Base-by-base conservation (phyloP, 192 early-diverging fungal species). In the Coemansia sp. region DNA sequence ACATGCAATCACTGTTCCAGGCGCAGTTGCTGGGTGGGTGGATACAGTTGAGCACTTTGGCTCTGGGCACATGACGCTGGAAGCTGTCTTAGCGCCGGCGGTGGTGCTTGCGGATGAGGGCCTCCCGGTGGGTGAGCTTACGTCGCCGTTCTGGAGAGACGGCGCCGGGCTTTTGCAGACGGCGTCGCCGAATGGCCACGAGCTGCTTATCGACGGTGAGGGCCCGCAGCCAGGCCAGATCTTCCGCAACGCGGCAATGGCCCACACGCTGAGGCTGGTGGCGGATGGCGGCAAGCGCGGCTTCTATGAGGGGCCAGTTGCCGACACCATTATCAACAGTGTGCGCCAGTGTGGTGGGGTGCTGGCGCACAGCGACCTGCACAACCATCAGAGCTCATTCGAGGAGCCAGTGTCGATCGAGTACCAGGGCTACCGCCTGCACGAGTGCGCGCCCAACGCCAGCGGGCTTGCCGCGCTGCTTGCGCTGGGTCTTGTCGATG, bases 401-500 rank as follows among this genome's bases (percentile, higher is more conserved):
- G 81, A 83, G 8, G 76, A 76, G 49, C 90, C 92, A 0, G 85
- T 89, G 49, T 87, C 84, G 6, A 80, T 87, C 34, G 83, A 83
- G 29, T 93, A 89, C 67, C 74, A 84, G 25, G 84, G 76, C 13
- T 48, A 83, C 42, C 82, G 71, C 2, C 74, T 93, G 6, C 77
- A 86, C 69, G 91, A 93, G 73, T 88, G 87, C 57, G 85, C 89
- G 36, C 92, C 92, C 4, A 93, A 93, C 59, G 88, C 89, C 23
- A 86, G 89, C 62, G 91, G 89, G 9, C 79, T 93, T 34, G 84
- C 84, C 7, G 88, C 90, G 8, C 74, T 92, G 25, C 78, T 91
- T 49, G 89, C 90, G 5, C 70, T 93, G 19, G 88, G 88, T 8
- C 87, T 91, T 33, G 62, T 91, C 10, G 78, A 87, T 22, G 67